Base-by-base conservation (phyloP, 148 eudicot species). In the Camellia granthamiana region DNA sequence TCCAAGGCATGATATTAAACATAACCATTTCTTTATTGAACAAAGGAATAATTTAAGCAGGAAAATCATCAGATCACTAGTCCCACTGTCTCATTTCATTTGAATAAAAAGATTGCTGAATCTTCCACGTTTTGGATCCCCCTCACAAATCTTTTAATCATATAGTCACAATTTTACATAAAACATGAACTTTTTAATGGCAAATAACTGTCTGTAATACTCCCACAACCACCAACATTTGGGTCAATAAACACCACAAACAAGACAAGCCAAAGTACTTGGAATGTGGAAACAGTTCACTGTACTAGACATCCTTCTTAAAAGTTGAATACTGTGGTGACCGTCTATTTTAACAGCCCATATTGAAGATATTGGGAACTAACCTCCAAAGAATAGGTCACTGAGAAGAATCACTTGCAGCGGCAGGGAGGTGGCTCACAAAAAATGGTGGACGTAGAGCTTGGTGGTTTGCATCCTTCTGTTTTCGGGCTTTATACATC, bases 401-500 rank as follows among this genome's bases (percentile, higher is more conserved):
- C 76, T 80, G 87, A 65, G 87, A 79, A 69, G 90, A 84, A 82
- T 79, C 83, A 72, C 77, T 80, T 54, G 86, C 74, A 41, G 88
- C 52, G 14, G 91, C 46, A 54, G 91, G 81, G 72, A 73, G 44
- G 83, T 93, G 93, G 80, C 72, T 85, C n/a, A 90, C 88, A 81
- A 92, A 86, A 85, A 93, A 69, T 0, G 95, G 92, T 66, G 94
- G 90, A n/a, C 90, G 91, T 30, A 89, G 42, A 75, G 93, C 94
- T 77, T 83, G 84, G 81, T 92, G 94, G 60, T 83, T 85, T 64
- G 88, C 89, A 46, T 55, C 74, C 68, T 87, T 92, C 77, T 88
- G 86, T 79, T 90, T 93, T 49, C 98, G 84, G 41, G 94, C 94
- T 65, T 88, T 88, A 83, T 88, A 90, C 98, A 93, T 93, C 83